phyloP scores from a whole-genome alignment of 257 asterid species.

The Rauvolfia tetraphylla region DNA sequence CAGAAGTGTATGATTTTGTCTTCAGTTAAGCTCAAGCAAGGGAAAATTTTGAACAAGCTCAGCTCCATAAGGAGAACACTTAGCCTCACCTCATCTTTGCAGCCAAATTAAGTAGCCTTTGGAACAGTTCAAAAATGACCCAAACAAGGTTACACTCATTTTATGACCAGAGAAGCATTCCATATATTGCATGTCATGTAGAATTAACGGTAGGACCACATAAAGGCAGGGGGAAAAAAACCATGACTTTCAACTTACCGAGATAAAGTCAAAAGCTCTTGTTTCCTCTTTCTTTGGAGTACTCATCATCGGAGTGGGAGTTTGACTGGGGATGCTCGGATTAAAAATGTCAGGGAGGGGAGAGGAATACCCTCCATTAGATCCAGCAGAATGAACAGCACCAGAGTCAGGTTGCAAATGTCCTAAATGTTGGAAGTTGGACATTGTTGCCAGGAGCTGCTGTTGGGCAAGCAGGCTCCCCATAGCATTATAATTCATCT shows the following conservation, averaged over 20 bases:
- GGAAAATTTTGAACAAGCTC: background rate
- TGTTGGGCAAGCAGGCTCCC: constrained; percentile 75
- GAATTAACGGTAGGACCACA: background rate
- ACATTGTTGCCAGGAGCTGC: constrained; percentile 80
- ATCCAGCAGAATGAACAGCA: constrained; percentile 41
- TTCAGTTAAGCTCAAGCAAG: background rate
- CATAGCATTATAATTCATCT: constrained; percentile 55
- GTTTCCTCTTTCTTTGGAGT: constrained; percentile 75
- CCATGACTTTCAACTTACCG: constrained; percentile 50
- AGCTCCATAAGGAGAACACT: background rate
- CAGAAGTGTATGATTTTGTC: background rate
- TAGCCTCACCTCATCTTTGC: background rate
- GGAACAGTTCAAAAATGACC: background rate
- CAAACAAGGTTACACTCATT: background rate
- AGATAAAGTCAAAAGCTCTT: constrained; percentile 91
- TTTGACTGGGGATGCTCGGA: constrained; percentile 56
- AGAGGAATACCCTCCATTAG: constrained; percentile 46
- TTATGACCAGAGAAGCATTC: background rate
- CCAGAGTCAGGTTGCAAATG: constrained; percentile 43
- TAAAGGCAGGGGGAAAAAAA: background rate
- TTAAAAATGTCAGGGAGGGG: constrained; percentile 83
- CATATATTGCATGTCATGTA: background rate
- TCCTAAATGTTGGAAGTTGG: constrained; percentile 82
- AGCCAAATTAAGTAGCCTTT: background rate
- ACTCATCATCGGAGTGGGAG: constrained; percentile 77